A percentile compares a stretch with the other conserved stretches of the same genome.
Evolutionary conservation across 2,329 filamentous ascomycete species (phyloP).

Genomic region (Sporothrix inflata): DNA sequence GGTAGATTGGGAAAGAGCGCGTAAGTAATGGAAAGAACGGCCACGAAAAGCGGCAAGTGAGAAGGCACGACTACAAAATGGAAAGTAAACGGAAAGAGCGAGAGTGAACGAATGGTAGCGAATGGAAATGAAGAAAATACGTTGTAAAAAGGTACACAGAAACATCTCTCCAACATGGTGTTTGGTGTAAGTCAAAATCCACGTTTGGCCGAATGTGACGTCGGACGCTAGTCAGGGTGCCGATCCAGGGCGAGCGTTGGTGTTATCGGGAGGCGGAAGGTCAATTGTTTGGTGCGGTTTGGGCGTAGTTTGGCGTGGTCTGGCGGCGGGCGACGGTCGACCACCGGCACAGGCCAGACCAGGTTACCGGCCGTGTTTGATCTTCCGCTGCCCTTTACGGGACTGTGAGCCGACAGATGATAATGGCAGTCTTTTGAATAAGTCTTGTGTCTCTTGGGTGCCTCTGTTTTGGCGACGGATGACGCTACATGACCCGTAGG

Average conservation of each 20-base stretch:
- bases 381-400: conserved; percentile 1
- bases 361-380: neutral
- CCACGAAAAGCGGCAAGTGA: neutral
- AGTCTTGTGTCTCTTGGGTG: neutral
- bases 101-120: neutral
- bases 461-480: neutral
- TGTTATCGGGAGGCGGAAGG: neutral
- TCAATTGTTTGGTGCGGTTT: neutral
- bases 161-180: no score
- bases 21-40: neutral
- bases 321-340: no score
- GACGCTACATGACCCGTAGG: neutral
- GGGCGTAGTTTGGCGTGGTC: no score
- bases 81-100: neutral
- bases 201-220: neutral
- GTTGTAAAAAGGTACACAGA: neutral
- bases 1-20: neutral
- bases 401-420: neutral
- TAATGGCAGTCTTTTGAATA: neutral
- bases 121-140: neutral
- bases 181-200: neutral
- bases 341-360: neutral
- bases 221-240: conserved; percentile 18
- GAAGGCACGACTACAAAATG: neutral
- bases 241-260: neutral